Conservation (phyloP, 2,329 filamentous ascomycete genomes). For the Diaporthe humulicola region DNA sequence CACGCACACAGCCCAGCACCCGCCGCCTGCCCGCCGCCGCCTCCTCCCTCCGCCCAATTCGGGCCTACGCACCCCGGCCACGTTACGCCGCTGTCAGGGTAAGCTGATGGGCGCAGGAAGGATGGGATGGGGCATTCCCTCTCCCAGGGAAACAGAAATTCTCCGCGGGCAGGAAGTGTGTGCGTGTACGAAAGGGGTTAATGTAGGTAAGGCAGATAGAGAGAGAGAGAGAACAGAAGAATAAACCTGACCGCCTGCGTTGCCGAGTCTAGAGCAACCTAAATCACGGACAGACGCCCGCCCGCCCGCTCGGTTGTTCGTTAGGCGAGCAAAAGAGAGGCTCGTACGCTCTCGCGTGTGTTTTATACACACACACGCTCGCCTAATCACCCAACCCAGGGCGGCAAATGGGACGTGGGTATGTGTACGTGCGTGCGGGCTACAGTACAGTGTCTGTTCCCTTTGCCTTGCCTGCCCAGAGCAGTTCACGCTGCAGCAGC, state of each 20-base stretch:
- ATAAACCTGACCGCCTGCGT: conserved; percentile 11
- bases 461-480: neutral
- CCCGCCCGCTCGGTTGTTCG: neutral
- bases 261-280: neutral
- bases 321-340: neutral
- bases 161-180: neutral
- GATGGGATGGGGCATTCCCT: neutral
- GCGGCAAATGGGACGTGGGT: neutral
- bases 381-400: conserved; percentile 5
- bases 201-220: neutral
- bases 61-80: conserved; percentile 16
- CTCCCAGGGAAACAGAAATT: neutral
- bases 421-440: no score
- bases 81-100: conserved; percentile 15
- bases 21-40: neutral
- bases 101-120: conserved; percentile 28
- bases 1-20: neutral
- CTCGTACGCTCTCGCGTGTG: conserved; percentile 7
- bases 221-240: neutral
- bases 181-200: neutral
- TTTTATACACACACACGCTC: conserved; percentile 1
- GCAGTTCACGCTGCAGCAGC: neutral
- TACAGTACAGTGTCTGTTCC: no score
- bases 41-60: conserved; percentile 15
- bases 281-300: neutral